Evolutionary conservation across 2,329 filamentous ascomycete species (phyloP), one percentile per base, ranked within the genome.

Genomic region (Dactylella cylindrospora): DNA sequence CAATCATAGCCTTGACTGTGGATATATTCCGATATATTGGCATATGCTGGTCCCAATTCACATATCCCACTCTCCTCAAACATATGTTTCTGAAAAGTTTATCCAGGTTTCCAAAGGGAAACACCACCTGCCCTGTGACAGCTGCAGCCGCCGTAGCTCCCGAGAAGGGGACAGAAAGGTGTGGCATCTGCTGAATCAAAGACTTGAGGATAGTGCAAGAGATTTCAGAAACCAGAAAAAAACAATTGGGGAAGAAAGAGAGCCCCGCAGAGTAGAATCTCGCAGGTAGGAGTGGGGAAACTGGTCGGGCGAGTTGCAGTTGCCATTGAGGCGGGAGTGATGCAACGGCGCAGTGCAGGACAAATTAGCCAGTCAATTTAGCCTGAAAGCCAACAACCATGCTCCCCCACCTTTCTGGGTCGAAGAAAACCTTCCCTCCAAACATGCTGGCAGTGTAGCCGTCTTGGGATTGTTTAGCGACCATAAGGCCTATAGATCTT

Each of bases 21-120:
- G 55, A 61, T 61, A 61, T 61, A 61, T 47, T 38, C 55, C 55
- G 55, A 61, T 53, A 61, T 22, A 53, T 53, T 53, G 55, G n/a
- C 55, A 53, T 43, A 47, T 41, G 35, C 43, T 25, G 32, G n/a
- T n/a, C n/a, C n/a, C n/a, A n/a, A n/a, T n/a, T n/a, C n/a, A n/a
- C n/a, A n/a, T n/a, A n/a, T n/a, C n/a, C n/a, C n/a, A n/a, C n/a
- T n/a, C n/a, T n/a, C 53, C 17, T 32, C n/a, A 17, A 36, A 5
- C 25, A 20, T 29, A 53, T 52, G 55, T 36, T 32, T 53, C 54
- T 47, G 54, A 61, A 40, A 46, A 35, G 54, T 8, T 17, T 47
- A 15, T 13, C 26, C 46, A 50, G 38, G 49, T 19, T 43, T 10
- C 49, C 12, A 22, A 25, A 25, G 19, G 36, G 32, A 9, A 35